These are phyloP conservation scores for Madurella mycetomatis DNA, from an alignment of 2,329 filamentous ascomycete genomes.

Conservation along the genomic window DNA sequence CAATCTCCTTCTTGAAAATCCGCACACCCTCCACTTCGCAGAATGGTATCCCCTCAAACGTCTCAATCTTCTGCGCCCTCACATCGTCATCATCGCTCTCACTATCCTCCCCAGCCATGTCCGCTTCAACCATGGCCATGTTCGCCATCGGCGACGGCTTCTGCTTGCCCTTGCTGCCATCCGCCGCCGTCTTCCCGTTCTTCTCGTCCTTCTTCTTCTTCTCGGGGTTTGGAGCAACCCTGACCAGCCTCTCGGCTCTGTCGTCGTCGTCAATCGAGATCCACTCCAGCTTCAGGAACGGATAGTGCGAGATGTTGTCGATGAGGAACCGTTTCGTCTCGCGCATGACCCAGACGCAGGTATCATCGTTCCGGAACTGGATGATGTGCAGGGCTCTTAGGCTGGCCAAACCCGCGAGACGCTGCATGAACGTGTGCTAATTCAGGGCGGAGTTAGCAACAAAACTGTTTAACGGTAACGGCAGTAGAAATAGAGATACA, in stretches of 20 bases:
- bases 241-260: slow-evolving; percentile 45
- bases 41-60: slow-evolving; percentile 38
- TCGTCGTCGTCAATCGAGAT: slow-evolving; percentile 51
- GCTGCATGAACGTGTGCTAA: slow-evolving; percentile 56
- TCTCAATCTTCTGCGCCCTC: slow-evolving; percentile 32
- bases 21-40: slow-evolving; percentile 45
- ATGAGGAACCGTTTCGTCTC: slow-evolving; percentile 56
- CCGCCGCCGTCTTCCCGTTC: slow-evolving; percentile 6
- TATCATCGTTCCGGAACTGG: slow-evolving; percentile 51
- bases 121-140: background rate
- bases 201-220: slow-evolving; percentile 28
- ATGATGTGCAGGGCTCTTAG: slow-evolving; percentile 55
- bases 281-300: slow-evolving; percentile 54
- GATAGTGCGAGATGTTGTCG: slow-evolving; percentile 54
- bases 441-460: background rate
- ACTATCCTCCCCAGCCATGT: background rate
- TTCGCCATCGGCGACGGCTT: slow-evolving; percentile 3
- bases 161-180: slow-evolving; percentile 28
- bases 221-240: slow-evolving; percentile 30
- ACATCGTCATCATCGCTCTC: slow-evolving; percentile 30
- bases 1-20: slow-evolving; percentile 57
- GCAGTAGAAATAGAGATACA: background rate
- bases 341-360: slow-evolving; percentile 51
- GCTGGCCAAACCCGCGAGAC: slow-evolving; percentile 47
- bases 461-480: background rate